Conservation (phyloP, 768 basidiomycete genomes). For the Aureoboletus auriporus region DNA sequence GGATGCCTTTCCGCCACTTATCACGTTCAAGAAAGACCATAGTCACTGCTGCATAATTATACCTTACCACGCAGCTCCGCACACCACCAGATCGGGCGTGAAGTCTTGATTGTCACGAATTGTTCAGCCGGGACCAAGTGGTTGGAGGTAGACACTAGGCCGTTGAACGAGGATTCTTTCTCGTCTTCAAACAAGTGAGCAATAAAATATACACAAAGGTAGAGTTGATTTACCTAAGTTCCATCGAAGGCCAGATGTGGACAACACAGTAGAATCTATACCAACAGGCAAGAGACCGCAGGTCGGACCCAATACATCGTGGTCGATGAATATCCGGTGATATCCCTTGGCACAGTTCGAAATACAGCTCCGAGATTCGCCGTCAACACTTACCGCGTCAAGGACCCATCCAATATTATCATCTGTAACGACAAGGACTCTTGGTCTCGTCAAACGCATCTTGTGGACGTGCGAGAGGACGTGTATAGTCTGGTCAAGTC, state of each 20-base stretch:
- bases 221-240: slow-evolving; percentile 60
- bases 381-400: slow-evolving; percentile 49
- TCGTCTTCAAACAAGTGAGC: slow-evolving; percentile 39
- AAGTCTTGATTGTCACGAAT: slow-evolving; percentile 69
- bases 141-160: slow-evolving; percentile 90
- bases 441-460: slow-evolving; percentile 54
- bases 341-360: slow-evolving; percentile 55
- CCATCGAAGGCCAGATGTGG: slow-evolving; percentile 86
- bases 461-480: slow-evolving; percentile 84
- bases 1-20: not conserved
- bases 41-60: not conserved
- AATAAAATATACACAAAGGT: slow-evolving; percentile 1
- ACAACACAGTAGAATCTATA: slow-evolving; percentile 67
- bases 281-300: slow-evolving; percentile 96
- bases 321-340: slow-evolving; percentile 75
- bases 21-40: not conserved
- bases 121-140: slow-evolving; percentile 69
- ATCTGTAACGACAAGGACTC: slow-evolving; percentile 78
- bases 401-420: slow-evolving; percentile 92
- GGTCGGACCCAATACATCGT: slow-evolving; percentile 71
- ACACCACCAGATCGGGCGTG: slow-evolving; percentile 88
- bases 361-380: not conserved
- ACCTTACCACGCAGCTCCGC: slow-evolving; percentile 50
- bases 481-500: slow-evolving; percentile 93
- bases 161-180: slow-evolving; percentile 73